phyloP scores from a whole-genome alignment of 495 filamentous ascomycete species.

The Tuber borchii region DNA sequence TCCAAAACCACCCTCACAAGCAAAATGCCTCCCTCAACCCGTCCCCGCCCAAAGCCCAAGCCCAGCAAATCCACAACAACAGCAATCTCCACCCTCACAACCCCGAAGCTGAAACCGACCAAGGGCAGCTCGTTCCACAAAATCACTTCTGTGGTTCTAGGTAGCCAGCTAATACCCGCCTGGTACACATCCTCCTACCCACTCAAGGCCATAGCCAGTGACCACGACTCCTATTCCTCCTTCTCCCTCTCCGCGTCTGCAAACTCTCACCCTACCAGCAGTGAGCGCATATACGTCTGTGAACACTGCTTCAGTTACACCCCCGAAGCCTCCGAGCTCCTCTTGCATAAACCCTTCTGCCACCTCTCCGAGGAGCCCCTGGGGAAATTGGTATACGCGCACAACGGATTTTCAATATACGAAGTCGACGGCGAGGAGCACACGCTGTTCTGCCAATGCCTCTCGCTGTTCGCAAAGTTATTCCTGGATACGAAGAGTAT shows the following conservation, averaged over 20 bases:
- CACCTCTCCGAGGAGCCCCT: constrained; percentile 28
- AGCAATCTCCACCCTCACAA: constrained; percentile 14
- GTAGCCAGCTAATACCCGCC: constrained; percentile 63
- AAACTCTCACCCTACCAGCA: constrained; percentile 19
- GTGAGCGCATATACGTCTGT: constrained; percentile 72
- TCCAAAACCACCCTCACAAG: constrained; percentile 18
- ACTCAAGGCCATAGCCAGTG: constrained; percentile 64
- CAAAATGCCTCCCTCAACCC: constrained; percentile 21
- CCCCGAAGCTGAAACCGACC: constrained; percentile 22
- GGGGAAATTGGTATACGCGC: constrained; percentile 35
- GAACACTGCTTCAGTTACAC: constrained; percentile 91
- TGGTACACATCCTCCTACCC: constrained; percentile 77
- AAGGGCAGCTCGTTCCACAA: background rate
- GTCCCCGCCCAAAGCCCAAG: constrained; percentile 1
- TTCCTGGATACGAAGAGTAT: constrained; percentile 98
- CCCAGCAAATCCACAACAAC: constrained; percentile 13
- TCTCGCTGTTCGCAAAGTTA: constrained; percentile 94
- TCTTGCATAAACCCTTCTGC: constrained; percentile 25
- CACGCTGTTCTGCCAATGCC: constrained; percentile 85
- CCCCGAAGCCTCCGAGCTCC: constrained; percentile 52
- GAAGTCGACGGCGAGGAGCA: constrained; percentile 85
- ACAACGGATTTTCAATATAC: constrained; percentile 54
- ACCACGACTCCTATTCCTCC: constrained; percentile 23
- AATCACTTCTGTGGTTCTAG: constrained; percentile 54
- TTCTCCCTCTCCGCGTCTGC: background rate